Base-by-base conservation (phyloP, 2,329 filamentous ascomycete species). In the Fusarium nanum region DNA sequence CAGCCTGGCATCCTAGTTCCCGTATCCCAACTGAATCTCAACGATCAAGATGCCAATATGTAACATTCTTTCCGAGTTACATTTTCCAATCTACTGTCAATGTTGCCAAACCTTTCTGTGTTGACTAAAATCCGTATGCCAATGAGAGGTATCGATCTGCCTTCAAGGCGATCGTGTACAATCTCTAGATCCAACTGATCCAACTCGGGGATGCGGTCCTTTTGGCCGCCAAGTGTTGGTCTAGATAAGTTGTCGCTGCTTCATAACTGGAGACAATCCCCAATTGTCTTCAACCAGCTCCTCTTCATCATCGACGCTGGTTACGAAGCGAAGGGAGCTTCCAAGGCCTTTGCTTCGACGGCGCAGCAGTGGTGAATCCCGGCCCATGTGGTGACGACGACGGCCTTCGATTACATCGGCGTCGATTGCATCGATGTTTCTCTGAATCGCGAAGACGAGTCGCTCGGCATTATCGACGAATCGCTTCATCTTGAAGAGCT, bases 261-360 rank as follows among this genome's bases (percentile, higher is more conserved):
- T 48, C 23, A 23, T 59, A 7, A 22, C 3, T 7, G 41, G 49
- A 7, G 63, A 63, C 44, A 55, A 16, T 6, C 60, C 73, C 75
- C 68, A 75, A 3, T 60, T 46, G 9, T 34, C 49, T 14, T 58
- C 42, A 6, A 46, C 59, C 25, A 16, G n/a, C 2, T 30, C 30
- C 70, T 67, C 74, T 4, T 44, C 58, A 3, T 77, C 70, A 9
- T 74, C 67, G 12, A 70, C 44, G 5, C 47, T 22, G 18, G 69
- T 64, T 3, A 56, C 54, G 9, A 73, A 71, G 0, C 53, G 44
- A 7, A 78, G 54, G 1, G 73, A 71, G 27, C 76, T 78, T 9
- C 72, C 65, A 7, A 63, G 46, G 3, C 76, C 72, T 4, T 30
- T 50, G 47, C 70, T 76, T 46, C 73, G 73, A 13, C 74, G 25